These are phyloP conservation scores for Pythium rishiriense DNA, from an alignment of 352 stramenopile species.

Conservation along the genomic window DNA sequence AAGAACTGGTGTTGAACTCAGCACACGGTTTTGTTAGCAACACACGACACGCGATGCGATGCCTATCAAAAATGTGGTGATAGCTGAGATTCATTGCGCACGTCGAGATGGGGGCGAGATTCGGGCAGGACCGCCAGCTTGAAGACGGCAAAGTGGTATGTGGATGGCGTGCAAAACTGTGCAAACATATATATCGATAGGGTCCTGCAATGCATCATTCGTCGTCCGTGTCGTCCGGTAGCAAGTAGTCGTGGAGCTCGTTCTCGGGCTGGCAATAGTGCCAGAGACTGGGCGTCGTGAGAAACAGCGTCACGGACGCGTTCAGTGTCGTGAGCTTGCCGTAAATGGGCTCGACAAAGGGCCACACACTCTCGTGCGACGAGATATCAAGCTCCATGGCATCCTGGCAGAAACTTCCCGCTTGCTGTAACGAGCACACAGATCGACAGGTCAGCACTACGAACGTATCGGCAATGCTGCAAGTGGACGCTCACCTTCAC, in stretches of 20 bases:
- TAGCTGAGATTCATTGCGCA: too few species aligned
- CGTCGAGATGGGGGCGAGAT: too few species aligned
- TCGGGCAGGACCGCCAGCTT: too few species aligned
- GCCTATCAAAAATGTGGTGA: too few species aligned
- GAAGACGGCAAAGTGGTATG: too few species aligned
- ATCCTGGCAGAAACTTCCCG: conserved; percentile 77
- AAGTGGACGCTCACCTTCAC: conserved; percentile 46
- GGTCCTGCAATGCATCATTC: conserved; percentile 20
- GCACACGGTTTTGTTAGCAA: too few species aligned
- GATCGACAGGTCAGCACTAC: conserved; percentile 5
- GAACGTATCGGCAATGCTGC: not conserved
- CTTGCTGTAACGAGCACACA: conserved; percentile 40
- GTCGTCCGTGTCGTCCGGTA: conserved; percentile 67
- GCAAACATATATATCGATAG: not conserved
- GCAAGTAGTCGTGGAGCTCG: conserved; percentile 74
- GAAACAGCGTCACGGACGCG: conserved; percentile 67
- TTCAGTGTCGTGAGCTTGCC: conserved; percentile 66
- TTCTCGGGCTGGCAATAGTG: conserved; percentile 86
- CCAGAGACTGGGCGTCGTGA: conserved; percentile 67
- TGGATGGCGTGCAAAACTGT: not conserved
- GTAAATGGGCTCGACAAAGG: conserved; percentile 80
- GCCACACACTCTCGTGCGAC: conserved; percentile 76
- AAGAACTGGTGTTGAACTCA: not conserved
- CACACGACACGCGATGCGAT: too few species aligned
- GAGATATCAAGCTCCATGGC: conserved; percentile 78